Evolutionary conservation across 1,284 basidiomycete species (phyloP), one percentile per base, ranked within the genome.

Genomic region (Microstroma glucosiphilum): DNA sequence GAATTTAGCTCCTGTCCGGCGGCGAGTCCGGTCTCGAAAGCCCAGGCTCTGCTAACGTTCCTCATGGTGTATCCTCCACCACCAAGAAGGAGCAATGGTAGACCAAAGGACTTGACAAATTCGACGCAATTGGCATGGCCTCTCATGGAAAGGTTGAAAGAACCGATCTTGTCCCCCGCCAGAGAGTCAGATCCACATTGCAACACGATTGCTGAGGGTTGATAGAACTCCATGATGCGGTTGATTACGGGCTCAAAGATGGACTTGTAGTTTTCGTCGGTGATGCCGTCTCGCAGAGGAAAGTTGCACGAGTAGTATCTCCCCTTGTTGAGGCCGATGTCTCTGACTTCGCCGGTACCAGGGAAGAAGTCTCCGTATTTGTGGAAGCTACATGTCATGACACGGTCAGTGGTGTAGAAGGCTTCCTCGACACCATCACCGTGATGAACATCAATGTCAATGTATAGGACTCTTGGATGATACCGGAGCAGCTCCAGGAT

Each of bases 311-410:
- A 85, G 79, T 96, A 96, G 71, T 69, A 69, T 49, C 78, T 78
- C 21, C 78, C 78, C 80, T 93, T 93, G 69, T 88, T 87, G 37
- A 93, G 89, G 1, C 94, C 94, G 48, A 89, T 87, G 78, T 98
- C 96, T 69, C 93, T 84, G 49, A 98, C 82, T 80, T 96, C 94
- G 40, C 96, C 96, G 1, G 96, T 99, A 12, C 96, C 96, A 19
- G 96, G 96, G 82, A 99, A 99, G 81, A 91, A 99, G 80, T 99
- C 96, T 56, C 96, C 96, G 73, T 96, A 99, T 81, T 98, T 98
- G 81, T 99, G 96, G 81, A 98, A 96, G 71, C 90, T 92, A 77
- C 88, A 88, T 0, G 94, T 97, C 96, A 99, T 98, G 57, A 99
- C 96, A 54, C 96, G 84, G 78, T 99, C 94, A 15, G 96, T 98